phyloP scores from a whole-genome alignment of 2,329 filamentous ascomycete species.

The Paecilomyces formosus region DNA sequence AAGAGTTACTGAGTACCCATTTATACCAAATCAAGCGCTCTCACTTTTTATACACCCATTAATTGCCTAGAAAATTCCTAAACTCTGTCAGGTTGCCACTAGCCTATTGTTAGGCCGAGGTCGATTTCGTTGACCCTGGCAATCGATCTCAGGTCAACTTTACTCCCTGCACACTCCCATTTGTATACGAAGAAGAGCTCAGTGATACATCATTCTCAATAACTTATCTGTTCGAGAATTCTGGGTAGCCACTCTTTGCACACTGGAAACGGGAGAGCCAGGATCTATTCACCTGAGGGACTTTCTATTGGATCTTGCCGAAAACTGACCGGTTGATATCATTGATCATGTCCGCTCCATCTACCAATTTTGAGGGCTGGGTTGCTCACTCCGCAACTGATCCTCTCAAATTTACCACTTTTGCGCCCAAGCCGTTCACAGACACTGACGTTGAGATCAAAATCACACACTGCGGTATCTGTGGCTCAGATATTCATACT shows the following conservation, averaged over 20 bases:
- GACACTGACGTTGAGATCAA: conserved; percentile 61
- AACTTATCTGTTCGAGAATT: no score
- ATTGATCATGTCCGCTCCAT: neutral
- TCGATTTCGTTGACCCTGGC: no score
- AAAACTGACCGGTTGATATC: neutral
- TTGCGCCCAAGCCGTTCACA: conserved; percentile 38
- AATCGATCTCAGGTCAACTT: no score
- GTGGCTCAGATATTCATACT: conserved; percentile 55
- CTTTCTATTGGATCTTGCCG: no score
- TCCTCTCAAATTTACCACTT: conserved; percentile 25
- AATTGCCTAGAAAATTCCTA: neutral
- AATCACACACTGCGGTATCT: conserved; percentile 60
- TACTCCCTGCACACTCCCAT: no score
- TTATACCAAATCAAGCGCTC: neutral
- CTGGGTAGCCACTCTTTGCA: no score
- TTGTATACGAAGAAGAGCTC: no score
- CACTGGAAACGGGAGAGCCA: no score
- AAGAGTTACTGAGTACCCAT: neutral
- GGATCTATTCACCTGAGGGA: no score
- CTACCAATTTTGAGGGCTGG: conserved; percentile 33
- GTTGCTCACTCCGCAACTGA: conserved; percentile 27
- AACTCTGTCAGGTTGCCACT: no score
- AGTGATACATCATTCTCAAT: no score
- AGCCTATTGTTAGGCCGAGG: no score
- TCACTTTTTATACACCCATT: neutral